Evolutionary conservation across 1,284 basidiomycete species (phyloP), one percentile per base, ranked within the genome.

Genomic region (Malassezia obtusa): DNA sequence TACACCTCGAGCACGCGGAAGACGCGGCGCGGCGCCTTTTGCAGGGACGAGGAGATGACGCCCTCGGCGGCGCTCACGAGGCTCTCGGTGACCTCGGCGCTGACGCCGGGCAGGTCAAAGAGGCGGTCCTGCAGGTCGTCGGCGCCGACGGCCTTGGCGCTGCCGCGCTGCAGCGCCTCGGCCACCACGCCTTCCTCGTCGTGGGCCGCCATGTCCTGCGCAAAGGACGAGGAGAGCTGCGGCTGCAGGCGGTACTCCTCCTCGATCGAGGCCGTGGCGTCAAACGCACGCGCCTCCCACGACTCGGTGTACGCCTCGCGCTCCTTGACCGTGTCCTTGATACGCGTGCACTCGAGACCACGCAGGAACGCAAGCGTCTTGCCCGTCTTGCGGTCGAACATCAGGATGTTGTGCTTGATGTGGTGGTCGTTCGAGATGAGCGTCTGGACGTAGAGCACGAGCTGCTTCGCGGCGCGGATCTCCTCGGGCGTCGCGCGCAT

Each of bases 371-470:
- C 55, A 5, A 57, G 41, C 7, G 55, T 57, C 55, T 52, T 57
- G 38, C 55, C 55, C 25, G 55, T 57, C 19, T 28, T 35, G 21
- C 55, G 55, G 39, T 57, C 55, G 33, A 57, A 57, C 49, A 57
- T 51, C n/a, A 52, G 45, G 19, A 57, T 46, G 43, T 57, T 57
- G 50, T 57, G 55, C 50, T 57, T 57, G 39, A 52, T 57, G 39
- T 38, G 22, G 31, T 26, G 22, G 30, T 58, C 56, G 40, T 52
- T 52, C 26, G 35, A 38, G 35, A 49, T 49, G 33, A 48, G 25
- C 35, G 49, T 46, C 37, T 46, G 43, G 19, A 54, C 43, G 40
- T 51, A 32, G 31, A 52, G 39, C 3, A 57, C 32, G 10, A 51
- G 17, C 30, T 35, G 44, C 50, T 56, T 45, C 12, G 49, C 48